A percentile compares a stretch with the other conserved stretches of the same genome.
phyloP scores from a whole-genome alignment of 2,329 filamentous ascomycete species.

The Nigrospora oryzae region DNA sequence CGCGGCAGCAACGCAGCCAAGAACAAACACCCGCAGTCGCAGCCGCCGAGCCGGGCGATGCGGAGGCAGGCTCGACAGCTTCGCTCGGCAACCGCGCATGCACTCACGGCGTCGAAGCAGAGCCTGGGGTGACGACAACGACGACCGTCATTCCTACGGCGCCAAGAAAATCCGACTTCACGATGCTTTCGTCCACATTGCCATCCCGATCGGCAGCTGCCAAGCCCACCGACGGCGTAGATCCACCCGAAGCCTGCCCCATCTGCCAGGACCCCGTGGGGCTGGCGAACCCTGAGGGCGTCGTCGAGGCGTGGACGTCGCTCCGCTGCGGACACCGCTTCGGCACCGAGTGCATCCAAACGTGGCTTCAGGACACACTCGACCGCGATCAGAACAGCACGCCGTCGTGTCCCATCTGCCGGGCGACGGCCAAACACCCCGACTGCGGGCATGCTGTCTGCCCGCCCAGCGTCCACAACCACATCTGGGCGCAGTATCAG shows the following conservation, averaged over 20 bases:
- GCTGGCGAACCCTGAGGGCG: slow-evolving; percentile 24
- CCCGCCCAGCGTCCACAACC: slow-evolving; percentile 7
- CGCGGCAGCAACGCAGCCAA: not conserved
- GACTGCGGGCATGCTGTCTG: slow-evolving; percentile 18
- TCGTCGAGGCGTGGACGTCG: slow-evolving; percentile 28
- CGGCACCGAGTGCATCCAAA: slow-evolving; percentile 32
- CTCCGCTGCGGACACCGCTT: slow-evolving; percentile 35
- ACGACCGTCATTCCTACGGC: too few relatives aligned
- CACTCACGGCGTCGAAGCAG: too few relatives aligned
- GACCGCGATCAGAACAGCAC: slow-evolving; percentile 20
- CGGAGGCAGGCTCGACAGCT: too few relatives aligned
- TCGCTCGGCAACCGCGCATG: too few relatives aligned
- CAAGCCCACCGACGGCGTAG: not conserved
- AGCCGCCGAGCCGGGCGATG: too few relatives aligned
- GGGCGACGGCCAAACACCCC: slow-evolving; percentile 20
- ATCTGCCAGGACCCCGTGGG: slow-evolving; percentile 35
- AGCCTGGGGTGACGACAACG: too few relatives aligned
- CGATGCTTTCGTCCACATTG: too few relatives aligned
- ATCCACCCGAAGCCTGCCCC: slow-evolving; percentile 24
- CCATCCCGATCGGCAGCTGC: too few relatives aligned
- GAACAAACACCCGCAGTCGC: too few relatives aligned
- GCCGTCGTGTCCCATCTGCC: slow-evolving; percentile 32
- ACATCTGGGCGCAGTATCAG: slow-evolving; percentile 2
- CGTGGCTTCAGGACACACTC: slow-evolving; percentile 27
- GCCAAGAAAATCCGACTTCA: too few relatives aligned